These are phyloP conservation scores for Eucalyptus melliodora DNA, from an alignment of 345 rosid species.

Conservation along the genomic window DNA sequence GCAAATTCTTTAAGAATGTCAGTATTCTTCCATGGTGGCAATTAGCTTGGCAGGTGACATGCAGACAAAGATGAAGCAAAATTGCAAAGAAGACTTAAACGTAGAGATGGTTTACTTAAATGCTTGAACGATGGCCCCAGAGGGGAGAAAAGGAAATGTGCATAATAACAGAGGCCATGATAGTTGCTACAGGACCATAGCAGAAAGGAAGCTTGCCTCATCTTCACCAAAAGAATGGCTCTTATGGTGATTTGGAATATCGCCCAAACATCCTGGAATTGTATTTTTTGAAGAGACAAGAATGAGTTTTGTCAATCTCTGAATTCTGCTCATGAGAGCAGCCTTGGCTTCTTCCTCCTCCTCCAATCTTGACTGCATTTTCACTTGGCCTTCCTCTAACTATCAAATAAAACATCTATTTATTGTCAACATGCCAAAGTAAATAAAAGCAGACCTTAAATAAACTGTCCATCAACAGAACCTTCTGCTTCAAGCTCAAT, in stretches of 20 bases:
- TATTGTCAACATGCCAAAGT: not conserved
- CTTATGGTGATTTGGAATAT: constrained; percentile 56
- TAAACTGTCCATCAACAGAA: constrained; percentile 4
- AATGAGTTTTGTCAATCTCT: constrained; percentile 93
- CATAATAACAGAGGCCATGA: not conserved
- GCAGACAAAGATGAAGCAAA: not conserved
- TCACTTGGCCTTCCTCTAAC: constrained; percentile 99
- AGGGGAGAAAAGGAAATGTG: not conserved
- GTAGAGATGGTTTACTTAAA: not conserved
- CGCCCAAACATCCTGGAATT: constrained; percentile 55
- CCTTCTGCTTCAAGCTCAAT: constrained; percentile 85
- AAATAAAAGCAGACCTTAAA: not conserved
- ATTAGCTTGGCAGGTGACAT: not conserved
- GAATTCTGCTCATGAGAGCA: constrained; percentile 98
- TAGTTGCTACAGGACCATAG: not conserved
- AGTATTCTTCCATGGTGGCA: not conserved
- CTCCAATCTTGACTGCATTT: constrained; percentile 98
- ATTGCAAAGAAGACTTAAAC: not conserved
- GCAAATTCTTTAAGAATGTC: not conserved
- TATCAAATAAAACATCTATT: constrained; percentile 3
- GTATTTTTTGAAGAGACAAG: constrained; percentile 93
- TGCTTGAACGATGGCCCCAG: not conserved
- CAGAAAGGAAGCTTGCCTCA: constrained; percentile 46
- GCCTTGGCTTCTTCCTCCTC: constrained; percentile 99
- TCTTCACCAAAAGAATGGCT: constrained; percentile 61